Evolutionary conservation across 1,139 yeast genomes (phyloP).

Genomic region (Candida gigantensis): DNA sequence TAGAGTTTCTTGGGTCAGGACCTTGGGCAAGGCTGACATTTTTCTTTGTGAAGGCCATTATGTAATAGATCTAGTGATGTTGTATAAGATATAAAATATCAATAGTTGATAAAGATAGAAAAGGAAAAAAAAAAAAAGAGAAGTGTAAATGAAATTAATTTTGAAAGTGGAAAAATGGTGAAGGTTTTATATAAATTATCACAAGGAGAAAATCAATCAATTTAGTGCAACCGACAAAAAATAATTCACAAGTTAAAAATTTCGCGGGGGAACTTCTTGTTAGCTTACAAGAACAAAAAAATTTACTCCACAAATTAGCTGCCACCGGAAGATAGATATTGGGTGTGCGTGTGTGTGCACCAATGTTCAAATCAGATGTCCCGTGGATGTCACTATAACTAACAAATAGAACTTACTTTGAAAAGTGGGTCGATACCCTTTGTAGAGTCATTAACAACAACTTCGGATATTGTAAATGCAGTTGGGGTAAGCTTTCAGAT

Average conservation of each 20-base stretch:
- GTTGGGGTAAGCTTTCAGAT: no score
- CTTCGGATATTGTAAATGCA: no score
- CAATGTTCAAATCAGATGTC: no score
- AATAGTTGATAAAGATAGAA: conserved; percentile 4
- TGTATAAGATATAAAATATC: background rate
- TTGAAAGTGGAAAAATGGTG: conserved; percentile 5
- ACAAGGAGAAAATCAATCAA: background rate
- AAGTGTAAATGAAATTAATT: conserved; percentile 2
- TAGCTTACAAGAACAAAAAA: background rate
- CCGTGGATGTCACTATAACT: no score
- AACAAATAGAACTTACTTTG: no score
- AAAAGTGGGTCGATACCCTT: no score
- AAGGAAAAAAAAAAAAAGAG: conserved; percentile 2
- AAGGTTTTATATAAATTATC: conserved; percentile 9
- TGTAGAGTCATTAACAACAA: no score
- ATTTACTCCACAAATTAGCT: background rate
- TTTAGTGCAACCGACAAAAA: background rate
- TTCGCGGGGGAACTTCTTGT: conserved; percentile 1
- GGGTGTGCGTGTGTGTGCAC: no score
- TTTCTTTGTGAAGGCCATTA: conserved; percentile 16
- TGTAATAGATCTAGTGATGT: conserved; percentile 1
- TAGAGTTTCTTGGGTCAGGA: conserved; percentile 38
- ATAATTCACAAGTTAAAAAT: conserved; percentile 7
- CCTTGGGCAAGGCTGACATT: conserved; percentile 19
- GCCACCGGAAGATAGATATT: no score